A percentile compares a stretch with the other conserved stretches of the same genome.
Evolutionary conservation across 257 asterid species (phyloP).

Genomic region (Galeopsis tetrahit): DNA sequence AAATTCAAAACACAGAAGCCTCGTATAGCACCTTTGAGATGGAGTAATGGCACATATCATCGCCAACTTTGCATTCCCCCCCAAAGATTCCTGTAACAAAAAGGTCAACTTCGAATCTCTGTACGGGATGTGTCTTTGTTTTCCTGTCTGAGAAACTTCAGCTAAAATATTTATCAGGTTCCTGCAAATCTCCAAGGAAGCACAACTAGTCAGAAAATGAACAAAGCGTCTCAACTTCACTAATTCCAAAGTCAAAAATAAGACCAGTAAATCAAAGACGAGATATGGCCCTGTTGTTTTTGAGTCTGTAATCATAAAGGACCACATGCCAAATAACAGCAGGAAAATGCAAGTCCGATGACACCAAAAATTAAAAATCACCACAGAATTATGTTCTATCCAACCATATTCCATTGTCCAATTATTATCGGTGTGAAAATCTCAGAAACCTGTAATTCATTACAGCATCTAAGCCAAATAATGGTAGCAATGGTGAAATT

Average conservation of each 20-base stretch:
- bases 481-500: background rate
- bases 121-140: constrained; percentile 93
- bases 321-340: background rate
- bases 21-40: constrained; percentile 63
- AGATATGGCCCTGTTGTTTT: background rate
- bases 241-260: background rate
- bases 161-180: constrained; percentile 94
- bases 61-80: constrained; percentile 97
- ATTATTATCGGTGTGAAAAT: background rate
- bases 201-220: constrained; percentile 32
- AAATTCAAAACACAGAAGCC: constrained; percentile 19
- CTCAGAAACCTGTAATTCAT: background rate
- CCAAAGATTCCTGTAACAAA: constrained; percentile 95
- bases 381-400: background rate
- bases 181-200: constrained; percentile 52
- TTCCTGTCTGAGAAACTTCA: constrained; percentile 97
- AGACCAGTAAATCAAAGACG: constrained; percentile 22
- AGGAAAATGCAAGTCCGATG: background rate
- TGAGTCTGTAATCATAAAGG: no score
- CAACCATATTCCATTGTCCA: constrained; percentile 6
- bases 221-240: constrained; percentile 1
- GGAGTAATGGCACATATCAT: constrained; percentile 99
- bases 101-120: constrained; percentile 98
- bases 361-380: constrained; percentile 7
- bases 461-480: background rate